These are phyloP conservation scores for Takakia lepidozioides DNA, from an alignment of 225 moss, liverwort and hornwort species.

Conservation along the genomic window DNA sequence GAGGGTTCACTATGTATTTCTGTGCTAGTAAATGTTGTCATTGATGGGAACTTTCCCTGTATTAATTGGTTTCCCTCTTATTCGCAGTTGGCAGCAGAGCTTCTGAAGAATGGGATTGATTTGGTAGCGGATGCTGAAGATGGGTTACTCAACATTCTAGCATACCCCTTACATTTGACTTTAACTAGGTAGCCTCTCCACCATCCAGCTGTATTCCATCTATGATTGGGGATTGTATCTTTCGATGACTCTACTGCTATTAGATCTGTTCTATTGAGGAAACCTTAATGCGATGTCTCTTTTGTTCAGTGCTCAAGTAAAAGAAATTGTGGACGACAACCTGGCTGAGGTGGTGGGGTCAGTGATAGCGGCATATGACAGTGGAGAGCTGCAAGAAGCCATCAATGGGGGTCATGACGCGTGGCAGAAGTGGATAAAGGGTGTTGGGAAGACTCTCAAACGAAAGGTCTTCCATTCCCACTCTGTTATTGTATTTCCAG, in stretches of 20 bases:
- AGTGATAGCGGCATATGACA: conserved; percentile 63
- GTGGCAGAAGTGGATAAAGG: conserved; percentile 93
- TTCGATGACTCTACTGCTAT: too few species aligned
- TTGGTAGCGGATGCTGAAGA: conserved; percentile 58
- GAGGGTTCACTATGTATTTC: too few species aligned
- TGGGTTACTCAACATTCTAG: conserved; percentile 56
- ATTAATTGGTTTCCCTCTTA: too few species aligned
- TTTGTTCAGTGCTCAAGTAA: conserved; percentile 21
- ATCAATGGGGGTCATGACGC: conserved; percentile 78
- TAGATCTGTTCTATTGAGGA: not conserved
- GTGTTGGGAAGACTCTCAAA: conserved; percentile 75
- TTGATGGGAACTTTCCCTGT: too few species aligned
- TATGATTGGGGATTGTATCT: too few species aligned
- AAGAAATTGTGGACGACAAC: conserved; percentile 75
- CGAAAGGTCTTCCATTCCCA: too few species aligned
- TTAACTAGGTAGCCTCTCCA: conserved; percentile 58
- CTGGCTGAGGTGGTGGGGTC: conserved; percentile 74
- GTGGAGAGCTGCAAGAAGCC: conserved; percentile 61
- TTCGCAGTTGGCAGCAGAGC: conserved; percentile 60
- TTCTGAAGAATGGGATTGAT: conserved; percentile 73
- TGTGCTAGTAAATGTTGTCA: too few species aligned
- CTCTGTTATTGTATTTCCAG: too few species aligned
- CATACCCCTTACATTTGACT: conserved; percentile 69
- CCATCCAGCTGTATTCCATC: too few species aligned
- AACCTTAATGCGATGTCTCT: too few species aligned